A percentile compares a stretch with the other conserved stretches of the same genome.
Evolutionary conservation across 164 flowering plant species (phyloP).

Genomic region (Tinospora cordifolia): DNA sequence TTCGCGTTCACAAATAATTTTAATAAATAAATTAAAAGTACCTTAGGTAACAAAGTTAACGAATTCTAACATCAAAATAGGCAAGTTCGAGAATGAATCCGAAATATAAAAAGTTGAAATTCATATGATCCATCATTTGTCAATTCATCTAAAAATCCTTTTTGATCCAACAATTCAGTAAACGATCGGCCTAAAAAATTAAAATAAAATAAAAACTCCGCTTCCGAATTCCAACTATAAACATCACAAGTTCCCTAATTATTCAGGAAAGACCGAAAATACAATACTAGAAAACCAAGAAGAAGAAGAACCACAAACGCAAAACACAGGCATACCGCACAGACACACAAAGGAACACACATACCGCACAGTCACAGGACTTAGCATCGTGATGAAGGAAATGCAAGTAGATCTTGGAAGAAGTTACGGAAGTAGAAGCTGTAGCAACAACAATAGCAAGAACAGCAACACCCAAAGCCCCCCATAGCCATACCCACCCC

Average conservation of each 20-base stretch:
- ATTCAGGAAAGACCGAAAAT: neutral
- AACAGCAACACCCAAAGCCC: slow-evolving; percentile 16
- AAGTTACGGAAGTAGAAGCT: slow-evolving; percentile 12
- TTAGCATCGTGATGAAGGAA: slow-evolving; percentile 3
- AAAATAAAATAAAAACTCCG: no score
- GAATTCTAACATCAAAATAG: no score
- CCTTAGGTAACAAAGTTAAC: neutral
- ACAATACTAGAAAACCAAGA: neutral
- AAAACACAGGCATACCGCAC: no score
- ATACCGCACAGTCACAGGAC: slow-evolving; percentile 19
- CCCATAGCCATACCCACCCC: slow-evolving; percentile 16
- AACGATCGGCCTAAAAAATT: no score
- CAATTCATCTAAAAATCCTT: neutral
- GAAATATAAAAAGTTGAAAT: neutral
- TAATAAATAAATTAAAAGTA: neutral
- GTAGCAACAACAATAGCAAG: slow-evolving; percentile 14
- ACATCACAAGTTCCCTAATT: neutral
- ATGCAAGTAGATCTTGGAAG: slow-evolving; percentile 18
- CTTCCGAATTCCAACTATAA: neutral
- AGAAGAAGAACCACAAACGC: no score
- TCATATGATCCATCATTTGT: neutral
- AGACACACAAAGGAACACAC: neutral
- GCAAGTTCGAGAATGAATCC: neutral
- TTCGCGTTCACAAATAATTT: no score
- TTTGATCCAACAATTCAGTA: neutral